A percentile compares a stretch with the other conserved stretches of the same genome.
phyloP scores from a whole-genome alignment of 1,284 basidiomycete species.

The Cutaneotrichosporon sp. region DNA sequence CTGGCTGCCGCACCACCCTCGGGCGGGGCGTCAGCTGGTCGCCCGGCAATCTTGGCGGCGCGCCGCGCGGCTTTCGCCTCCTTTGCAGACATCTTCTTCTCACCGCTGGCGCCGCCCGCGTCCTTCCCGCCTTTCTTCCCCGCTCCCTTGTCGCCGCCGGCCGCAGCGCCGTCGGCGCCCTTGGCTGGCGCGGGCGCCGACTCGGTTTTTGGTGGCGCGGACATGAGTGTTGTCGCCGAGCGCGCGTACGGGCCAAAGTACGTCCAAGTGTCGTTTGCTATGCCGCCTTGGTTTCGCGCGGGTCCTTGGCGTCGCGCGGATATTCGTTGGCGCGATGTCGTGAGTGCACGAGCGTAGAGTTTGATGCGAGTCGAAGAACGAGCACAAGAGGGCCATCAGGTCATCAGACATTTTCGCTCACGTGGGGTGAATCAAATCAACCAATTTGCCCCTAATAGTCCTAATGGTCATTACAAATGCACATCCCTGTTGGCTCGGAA shows the following conservation, averaged over 20 bases:
- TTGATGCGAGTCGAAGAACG: too few species aligned
- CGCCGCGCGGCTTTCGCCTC: conserved; percentile 46
- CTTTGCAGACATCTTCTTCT: conserved; percentile 39
- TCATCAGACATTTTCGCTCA: too few species aligned
- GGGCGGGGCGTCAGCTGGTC: conserved; percentile 10
- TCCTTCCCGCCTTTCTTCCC: neutral
- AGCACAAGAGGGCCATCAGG: neutral
- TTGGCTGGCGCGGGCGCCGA: neutral
- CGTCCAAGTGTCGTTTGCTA: too few species aligned
- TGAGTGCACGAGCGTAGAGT: too few species aligned
- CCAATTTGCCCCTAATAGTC: too few species aligned
- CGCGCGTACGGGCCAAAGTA: too few species aligned
- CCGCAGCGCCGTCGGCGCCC: neutral
- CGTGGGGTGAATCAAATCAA: too few species aligned
- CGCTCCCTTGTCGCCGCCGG: conserved; percentile 6
- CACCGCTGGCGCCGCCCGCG: neutral
- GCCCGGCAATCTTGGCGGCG: conserved; percentile 43
- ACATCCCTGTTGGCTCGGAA: too few species aligned
- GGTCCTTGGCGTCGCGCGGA: too few species aligned
- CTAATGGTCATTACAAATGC: too few species aligned
- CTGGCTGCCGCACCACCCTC: neutral
- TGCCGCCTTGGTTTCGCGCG: too few species aligned
- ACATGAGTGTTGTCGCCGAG: neutral
- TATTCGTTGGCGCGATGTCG: too few species aligned
- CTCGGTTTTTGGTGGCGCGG: conserved; percentile 1